These are phyloP conservation scores for Starmera quercuum DNA, from an alignment of 805 yeast species.

Conservation along the genomic window DNA sequence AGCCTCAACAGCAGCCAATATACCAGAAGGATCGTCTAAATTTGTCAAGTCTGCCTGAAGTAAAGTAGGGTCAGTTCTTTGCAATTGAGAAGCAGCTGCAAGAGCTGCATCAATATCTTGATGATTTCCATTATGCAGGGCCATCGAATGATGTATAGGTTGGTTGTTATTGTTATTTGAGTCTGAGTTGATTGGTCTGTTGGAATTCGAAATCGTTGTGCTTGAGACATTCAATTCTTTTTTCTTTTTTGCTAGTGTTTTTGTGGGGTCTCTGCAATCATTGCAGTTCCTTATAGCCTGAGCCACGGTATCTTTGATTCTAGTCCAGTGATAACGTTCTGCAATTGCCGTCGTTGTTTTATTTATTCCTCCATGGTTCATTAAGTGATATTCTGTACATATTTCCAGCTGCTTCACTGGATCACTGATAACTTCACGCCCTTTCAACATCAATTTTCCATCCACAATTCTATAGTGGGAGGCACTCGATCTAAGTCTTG, in stretches of 20 bases:
- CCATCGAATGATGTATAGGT: neutral
- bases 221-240: constrained; percentile 4
- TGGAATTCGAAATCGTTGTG: neutral
- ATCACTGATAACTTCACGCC: constrained; percentile 76
- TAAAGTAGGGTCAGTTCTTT: constrained; percentile 10
- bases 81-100: constrained; percentile 7
- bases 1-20: constrained; percentile 55
- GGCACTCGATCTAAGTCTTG: constrained; percentile 75
- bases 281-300: constrained; percentile 70
- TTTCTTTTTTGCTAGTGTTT: constrained; percentile 8
- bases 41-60: constrained; percentile 15
- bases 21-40: constrained; percentile 19
- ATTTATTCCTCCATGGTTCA: constrained; percentile 82
- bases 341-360: constrained; percentile 73
- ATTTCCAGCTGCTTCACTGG: constrained; percentile 68
- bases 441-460: constrained; percentile 71
- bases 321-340: constrained; percentile 83
- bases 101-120: constrained; percentile 2
- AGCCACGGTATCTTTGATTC: constrained; percentile 82
- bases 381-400: constrained; percentile 60
- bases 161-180: neutral
- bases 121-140: neutral
- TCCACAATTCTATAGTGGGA: constrained; percentile 65
- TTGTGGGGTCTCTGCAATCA: constrained; percentile 41
- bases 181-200: neutral